Evolutionary conservation across 306 rosid species (phyloP).

Genomic region (Inga leiocalycina): DNA sequence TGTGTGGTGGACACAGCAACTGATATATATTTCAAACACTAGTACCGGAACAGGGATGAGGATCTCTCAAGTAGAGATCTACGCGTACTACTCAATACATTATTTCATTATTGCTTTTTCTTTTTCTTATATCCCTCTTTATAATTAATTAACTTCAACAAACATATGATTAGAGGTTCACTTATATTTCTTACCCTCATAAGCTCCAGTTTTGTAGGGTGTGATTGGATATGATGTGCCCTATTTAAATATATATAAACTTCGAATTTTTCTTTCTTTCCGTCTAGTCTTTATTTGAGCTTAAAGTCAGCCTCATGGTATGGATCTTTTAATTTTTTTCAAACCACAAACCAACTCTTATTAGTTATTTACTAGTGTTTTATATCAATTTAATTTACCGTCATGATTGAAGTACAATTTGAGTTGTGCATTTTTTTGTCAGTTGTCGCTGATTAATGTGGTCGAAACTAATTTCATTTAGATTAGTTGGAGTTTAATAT

Average conservation of each 20-base stretch:
- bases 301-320: background rate
- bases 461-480: background rate
- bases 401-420: background rate
- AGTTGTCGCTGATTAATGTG: background rate
- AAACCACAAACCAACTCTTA: background rate
- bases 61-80: background rate
- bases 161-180: background rate
- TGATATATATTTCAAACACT: background rate
- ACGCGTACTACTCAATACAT: background rate
- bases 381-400: background rate
- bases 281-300: background rate
- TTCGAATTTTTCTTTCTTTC: background rate
- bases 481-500: background rate
- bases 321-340: background rate
- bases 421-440: background rate
- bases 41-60: background rate
- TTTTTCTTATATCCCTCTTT: background rate
- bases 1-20: background rate
- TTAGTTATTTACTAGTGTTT: background rate
- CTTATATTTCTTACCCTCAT: background rate
- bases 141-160: background rate
- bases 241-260: background rate
- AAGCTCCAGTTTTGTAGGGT: background rate
- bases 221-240: background rate
- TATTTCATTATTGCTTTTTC: background rate